These are phyloP conservation scores for Clarireedia paspali DNA, from an alignment of 2,329 filamentous ascomycete species.

Conservation along the genomic window DNA sequence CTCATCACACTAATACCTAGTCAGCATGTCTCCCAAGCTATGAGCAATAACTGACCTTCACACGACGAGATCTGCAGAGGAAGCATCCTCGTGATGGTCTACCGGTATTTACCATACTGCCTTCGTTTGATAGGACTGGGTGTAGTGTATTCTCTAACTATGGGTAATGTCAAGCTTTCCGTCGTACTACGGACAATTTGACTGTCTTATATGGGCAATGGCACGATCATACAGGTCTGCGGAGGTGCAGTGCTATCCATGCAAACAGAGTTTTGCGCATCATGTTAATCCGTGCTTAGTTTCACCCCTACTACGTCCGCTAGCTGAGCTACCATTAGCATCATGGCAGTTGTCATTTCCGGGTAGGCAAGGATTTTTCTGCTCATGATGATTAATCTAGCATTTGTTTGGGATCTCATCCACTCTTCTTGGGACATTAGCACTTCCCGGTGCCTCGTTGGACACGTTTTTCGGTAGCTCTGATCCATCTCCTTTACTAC, in stretches of 20 bases:
- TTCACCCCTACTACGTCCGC: neutral
- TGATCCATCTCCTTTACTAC: neutral
- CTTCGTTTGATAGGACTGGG: neutral
- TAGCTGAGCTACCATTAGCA: neutral
- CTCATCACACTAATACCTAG: conserved; percentile 2
- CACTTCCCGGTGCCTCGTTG: neutral
- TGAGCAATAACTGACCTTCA: conserved; percentile 9
- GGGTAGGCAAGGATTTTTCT: neutral
- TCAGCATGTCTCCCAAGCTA: neutral
- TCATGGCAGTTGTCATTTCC: neutral
- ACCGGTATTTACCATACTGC: conserved; percentile 6
- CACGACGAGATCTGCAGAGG: conserved; percentile 14
- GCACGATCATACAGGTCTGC: too few species aligned
- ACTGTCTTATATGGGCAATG: neutral
- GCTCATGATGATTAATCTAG: neutral
- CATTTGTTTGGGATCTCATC: neutral
- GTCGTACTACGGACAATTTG: neutral
- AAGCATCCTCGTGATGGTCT: conserved; percentile 12
- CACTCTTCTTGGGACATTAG: neutral
- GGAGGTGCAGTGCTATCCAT: neutral
- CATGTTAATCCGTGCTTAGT: neutral
- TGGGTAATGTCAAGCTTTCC: neutral
- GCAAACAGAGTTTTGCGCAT: neutral
- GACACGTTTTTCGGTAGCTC: neutral
- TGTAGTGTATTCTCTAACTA: neutral